phyloP scores from a whole-genome alignment of 208 protist species.

The Tritrichomonas musculus region DNA sequence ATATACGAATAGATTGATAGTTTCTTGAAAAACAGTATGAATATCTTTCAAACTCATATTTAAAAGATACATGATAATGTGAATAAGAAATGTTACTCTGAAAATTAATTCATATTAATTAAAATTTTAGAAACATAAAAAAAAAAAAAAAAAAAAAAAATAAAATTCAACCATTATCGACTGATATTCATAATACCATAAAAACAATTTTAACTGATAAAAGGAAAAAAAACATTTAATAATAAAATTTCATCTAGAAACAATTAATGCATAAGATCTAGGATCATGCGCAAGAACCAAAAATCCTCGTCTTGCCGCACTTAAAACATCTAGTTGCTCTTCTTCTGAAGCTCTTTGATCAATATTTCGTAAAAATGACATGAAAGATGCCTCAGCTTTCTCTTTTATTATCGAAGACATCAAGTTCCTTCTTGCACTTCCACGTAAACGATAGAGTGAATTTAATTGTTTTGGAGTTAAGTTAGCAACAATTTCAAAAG shows the following conservation, averaged over 20 bases:
- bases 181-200: too few species aligned
- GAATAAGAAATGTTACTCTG: too few species aligned
- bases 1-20: too few species aligned
- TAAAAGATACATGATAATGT: too few species aligned
- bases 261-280: background rate
- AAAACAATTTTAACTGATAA: background rate
- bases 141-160: too few species aligned
- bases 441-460: background rate
- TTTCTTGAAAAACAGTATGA: too few species aligned
- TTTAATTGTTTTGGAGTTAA: constrained; percentile 6
- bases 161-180: too few species aligned
- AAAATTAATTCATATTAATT: too few species aligned
- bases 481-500: background rate
- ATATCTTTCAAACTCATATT: too few species aligned
- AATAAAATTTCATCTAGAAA: background rate
- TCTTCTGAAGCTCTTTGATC: background rate
- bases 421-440: background rate
- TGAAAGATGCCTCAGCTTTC: background rate
- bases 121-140: too few species aligned
- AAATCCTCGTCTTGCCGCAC: background rate
- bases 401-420: background rate
- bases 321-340: background rate
- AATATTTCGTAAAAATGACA: background rate
- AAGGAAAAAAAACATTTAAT: background rate
- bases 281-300: background rate